These are phyloP conservation scores for Russula ochroleuca DNA, from an alignment of 768 basidiomycete genomes.

Conservation along the genomic window DNA sequence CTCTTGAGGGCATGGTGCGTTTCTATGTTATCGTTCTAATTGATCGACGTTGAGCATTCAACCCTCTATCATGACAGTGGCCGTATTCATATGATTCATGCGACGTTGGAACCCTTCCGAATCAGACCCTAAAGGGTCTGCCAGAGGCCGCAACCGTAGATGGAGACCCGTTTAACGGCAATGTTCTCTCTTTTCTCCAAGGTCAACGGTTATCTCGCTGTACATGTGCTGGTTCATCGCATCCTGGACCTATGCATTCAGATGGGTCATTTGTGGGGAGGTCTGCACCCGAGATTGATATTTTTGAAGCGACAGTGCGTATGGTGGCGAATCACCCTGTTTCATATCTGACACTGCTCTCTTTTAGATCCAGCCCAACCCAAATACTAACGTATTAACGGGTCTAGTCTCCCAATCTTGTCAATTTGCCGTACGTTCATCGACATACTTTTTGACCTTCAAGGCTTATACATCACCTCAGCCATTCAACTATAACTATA, in stretches of 20 bases:
- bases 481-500: slow-evolving; percentile 26
- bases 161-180: slow-evolving; percentile 53
- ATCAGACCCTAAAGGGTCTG: slow-evolving; percentile 68
- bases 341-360: neutral
- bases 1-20: slow-evolving; percentile 73
- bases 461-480: neutral
- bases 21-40: slow-evolving; percentile 13
- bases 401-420: slow-evolving; percentile 26
- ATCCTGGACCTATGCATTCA: slow-evolving; percentile 48
- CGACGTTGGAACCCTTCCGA: slow-evolving; percentile 86
- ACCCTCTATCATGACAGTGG: slow-evolving; percentile 46
- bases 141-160: slow-evolving; percentile 57
- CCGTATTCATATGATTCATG: slow-evolving; percentile 82
- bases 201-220: slow-evolving; percentile 51
- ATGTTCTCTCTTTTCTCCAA: slow-evolving; percentile 72
- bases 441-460: neutral
- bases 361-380: neutral
- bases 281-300: slow-evolving; percentile 65
- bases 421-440: slow-evolving; percentile 27
- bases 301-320: slow-evolving; percentile 52
- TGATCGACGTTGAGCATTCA: neutral
- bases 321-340: neutral
- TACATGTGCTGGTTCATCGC: slow-evolving; percentile 42
- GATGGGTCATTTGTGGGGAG: slow-evolving; percentile 62
- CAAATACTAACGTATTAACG: neutral